These are phyloP conservation scores for Bipolaris victoriae DNA, from an alignment of 2,329 filamentous ascomycete species.

Conservation along the genomic window DNA sequence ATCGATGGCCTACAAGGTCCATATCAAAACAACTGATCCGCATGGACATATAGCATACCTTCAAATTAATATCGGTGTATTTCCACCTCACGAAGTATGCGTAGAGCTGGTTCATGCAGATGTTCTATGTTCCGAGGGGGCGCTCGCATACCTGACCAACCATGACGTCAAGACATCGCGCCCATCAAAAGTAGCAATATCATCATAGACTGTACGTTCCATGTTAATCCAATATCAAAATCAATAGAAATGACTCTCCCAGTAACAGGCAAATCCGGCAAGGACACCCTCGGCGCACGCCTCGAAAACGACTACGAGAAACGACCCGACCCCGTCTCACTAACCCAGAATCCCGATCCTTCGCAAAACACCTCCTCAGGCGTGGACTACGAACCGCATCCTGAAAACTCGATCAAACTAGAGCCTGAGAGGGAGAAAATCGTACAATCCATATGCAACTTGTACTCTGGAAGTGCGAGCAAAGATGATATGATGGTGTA, in stretches of 20 bases:
- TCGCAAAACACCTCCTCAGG: slow-evolving; percentile 38
- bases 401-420: slow-evolving; percentile 26
- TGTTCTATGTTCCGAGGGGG: not conserved
- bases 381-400: slow-evolving; percentile 41
- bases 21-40: not conserved
- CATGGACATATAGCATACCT: not conserved
- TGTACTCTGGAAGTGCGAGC: slow-evolving; percentile 57
- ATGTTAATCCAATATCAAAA: not conserved
- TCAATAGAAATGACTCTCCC: slow-evolving; percentile 5
- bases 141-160: not conserved
- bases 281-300: slow-evolving; percentile 18
- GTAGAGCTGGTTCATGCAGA: not conserved
- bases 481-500: slow-evolving; percentile 59
- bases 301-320: slow-evolving; percentile 27
- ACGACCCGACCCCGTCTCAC: slow-evolving; percentile 33
- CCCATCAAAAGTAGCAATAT: not conserved
- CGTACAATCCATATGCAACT: slow-evolving; percentile 50
- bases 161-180: not conserved
- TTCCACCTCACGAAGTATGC: no score
- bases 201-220: not conserved
- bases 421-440: slow-evolving; percentile 47
- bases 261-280: slow-evolving; percentile 10
- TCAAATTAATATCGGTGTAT: not conserved
- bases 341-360: slow-evolving; percentile 36
- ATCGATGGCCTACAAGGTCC: not conserved